Evolutionary conservation across 2,329 filamentous ascomycete genomes (phyloP), one percentile per base, ranked within the genome.

Genomic region (Cytospora piceae): DNA sequence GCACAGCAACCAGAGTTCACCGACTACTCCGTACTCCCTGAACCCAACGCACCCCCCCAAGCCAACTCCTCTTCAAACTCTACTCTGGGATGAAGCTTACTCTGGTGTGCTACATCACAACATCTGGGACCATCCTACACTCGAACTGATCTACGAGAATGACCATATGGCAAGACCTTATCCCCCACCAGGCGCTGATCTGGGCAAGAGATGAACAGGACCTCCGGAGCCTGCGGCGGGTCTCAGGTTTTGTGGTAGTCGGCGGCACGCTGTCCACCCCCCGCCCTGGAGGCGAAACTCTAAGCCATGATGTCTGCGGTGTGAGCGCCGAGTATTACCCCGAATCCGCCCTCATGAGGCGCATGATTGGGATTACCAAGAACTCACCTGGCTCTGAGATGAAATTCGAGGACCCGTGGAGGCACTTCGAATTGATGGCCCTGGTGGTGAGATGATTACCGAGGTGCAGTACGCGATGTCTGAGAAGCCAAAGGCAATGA

Each of bases 201-300:
- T 60, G 58, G 58, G 58, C 58, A 29, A 60, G 27, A 51, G 15
- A 53, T n/a, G 14, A 12, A 6, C 17, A 24, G 2, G 58, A 60
- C 22, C 31, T 20, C 2, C 46, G 22, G 46, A 11, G 22, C n/a
- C 24, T 60, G 46, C 46, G 46, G 17, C 58, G 46, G 46, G 29
- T 60, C n/a, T 27, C 31, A 1, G 46, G 42, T 12, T 31, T 12
- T 15, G 29, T 31, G 22, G 22, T 22, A 7, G 20, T 32, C 12
- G 49, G 31, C 15, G 9, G 17, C 24, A 32, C 31, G 9, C 0
- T 3, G 20, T n/a, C 14, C 22, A 17, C 22, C 22, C 49, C 12
- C 5, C 9, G 8, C 11, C 4, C 22, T 14, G 22, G 51, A 2
- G 24, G 27, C 9, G 24, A 17, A 14, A 12, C 2, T 15, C 4